phyloP scores from a whole-genome alignment of 2,329 filamentous ascomycete species.

The Fusarium setosum region DNA sequence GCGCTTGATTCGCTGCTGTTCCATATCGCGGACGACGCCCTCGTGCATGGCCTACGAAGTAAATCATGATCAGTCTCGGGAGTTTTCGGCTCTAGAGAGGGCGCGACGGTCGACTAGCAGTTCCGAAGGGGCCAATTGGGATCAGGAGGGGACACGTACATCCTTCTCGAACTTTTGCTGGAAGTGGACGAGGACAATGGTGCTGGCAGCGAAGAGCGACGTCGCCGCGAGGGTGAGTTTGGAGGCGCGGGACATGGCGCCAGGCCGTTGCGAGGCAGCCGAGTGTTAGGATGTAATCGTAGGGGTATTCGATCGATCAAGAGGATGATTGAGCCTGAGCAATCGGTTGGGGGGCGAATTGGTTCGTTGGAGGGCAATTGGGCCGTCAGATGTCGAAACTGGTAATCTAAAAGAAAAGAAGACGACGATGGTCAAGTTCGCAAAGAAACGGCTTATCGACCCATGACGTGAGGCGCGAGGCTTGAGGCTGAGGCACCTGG shows the following conservation, averaged over 20 bases:
- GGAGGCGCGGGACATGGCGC: slow-evolving; percentile 85
- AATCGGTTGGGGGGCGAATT: not conserved
- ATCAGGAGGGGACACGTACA: slow-evolving; percentile 63
- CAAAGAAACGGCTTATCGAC: slow-evolving; percentile 19
- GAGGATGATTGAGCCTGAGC: accelerated
- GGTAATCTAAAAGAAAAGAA: not conserved
- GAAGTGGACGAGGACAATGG: slow-evolving; percentile 89
- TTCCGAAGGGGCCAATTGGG: not conserved
- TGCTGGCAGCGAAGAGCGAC: slow-evolving; percentile 78
- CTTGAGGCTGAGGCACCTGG: slow-evolving; percentile 25
- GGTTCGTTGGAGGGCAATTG: not conserved
- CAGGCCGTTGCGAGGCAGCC: not conserved
- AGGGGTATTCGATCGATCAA: not conserved
- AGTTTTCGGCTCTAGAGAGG: not conserved
- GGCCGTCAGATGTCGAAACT: not conserved
- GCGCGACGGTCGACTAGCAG: not conserved
- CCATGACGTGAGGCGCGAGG: slow-evolving; percentile 37
- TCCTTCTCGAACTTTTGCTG: slow-evolving; percentile 86
- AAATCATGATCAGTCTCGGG: slow-evolving; percentile 13
- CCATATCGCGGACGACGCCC: slow-evolving; percentile 93
- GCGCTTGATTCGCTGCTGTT: slow-evolving; percentile 89
- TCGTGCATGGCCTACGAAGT: slow-evolving; percentile 94
- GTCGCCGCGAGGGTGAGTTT: slow-evolving; percentile 87
- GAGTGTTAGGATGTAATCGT: not conserved
- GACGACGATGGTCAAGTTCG: slow-evolving; percentile 17